Percentiles rank a stretch among this genome's conserved stretches.
phyloP scores from a whole-genome alignment of 2,329 filamentous ascomycete genomes.

The Shiraia bambusicola region DNA sequence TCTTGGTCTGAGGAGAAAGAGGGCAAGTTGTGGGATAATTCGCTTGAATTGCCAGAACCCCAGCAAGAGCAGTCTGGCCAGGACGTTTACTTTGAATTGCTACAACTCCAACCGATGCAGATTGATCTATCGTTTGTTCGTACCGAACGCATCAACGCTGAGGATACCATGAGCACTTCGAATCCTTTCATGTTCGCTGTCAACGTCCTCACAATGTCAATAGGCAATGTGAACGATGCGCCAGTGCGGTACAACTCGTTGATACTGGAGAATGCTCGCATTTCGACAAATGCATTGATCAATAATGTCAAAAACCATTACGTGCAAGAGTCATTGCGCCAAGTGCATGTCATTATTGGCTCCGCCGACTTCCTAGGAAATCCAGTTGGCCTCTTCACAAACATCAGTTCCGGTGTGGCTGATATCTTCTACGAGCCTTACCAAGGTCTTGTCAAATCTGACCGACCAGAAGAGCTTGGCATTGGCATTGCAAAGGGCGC shows the following conservation, averaged over 20 bases:
- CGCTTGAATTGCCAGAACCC: slow-evolving; percentile 88
- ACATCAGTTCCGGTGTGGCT: slow-evolving; percentile 92
- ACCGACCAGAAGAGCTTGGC: slow-evolving; percentile 91
- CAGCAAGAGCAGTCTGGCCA: slow-evolving; percentile 80
- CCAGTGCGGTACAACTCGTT: slow-evolving; percentile 91
- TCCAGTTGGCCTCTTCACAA: slow-evolving; percentile 96
- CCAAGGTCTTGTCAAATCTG: slow-evolving; percentile 93
- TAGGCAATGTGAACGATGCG: slow-evolving; percentile 98
- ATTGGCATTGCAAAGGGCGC: slow-evolving; percentile 95
- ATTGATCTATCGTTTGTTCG: slow-evolving; percentile 95
- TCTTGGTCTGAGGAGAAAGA: slow-evolving; percentile 83
- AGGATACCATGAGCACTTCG: slow-evolving; percentile 82
- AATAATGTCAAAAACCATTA: slow-evolving; percentile 92
- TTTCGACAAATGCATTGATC: slow-evolving; percentile 80
- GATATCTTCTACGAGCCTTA: slow-evolving; percentile 99
- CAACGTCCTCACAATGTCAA: slow-evolving; percentile 98
- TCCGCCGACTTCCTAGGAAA: slow-evolving; percentile 98
- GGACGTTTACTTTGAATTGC: slow-evolving; percentile 95
- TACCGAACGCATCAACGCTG: slow-evolving; percentile 92
- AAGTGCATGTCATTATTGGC: slow-evolving; percentile 95
- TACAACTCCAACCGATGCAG: slow-evolving; percentile 98
- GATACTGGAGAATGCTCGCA: slow-evolving; percentile 90
- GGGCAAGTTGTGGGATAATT: slow-evolving; percentile 84
- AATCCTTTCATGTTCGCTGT: slow-evolving; percentile 99
- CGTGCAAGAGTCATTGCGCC: slow-evolving; percentile 91